Conservation (phyloP, 176 grass and related monocot genomes). For the Paspalum vaginatum region DNA sequence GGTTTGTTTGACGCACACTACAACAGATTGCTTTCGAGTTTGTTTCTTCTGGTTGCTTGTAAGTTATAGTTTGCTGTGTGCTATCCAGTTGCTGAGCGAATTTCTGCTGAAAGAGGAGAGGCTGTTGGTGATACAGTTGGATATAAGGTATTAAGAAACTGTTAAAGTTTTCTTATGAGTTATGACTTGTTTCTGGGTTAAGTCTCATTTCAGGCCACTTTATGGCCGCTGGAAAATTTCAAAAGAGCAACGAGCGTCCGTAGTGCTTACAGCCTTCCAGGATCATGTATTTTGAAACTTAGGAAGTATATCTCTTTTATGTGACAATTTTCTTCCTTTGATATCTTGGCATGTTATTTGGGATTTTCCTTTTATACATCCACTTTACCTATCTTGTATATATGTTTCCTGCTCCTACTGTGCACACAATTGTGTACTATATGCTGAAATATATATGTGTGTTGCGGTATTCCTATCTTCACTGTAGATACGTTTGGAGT, state of each 20-base stretch:
- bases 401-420: slow-evolving; percentile 5
- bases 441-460: slow-evolving; percentile 1
- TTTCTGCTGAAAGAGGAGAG: slow-evolving; percentile 94
- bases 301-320: background rate
- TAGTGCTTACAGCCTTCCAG: background rate
- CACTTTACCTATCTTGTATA: slow-evolving; percentile 7
- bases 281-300: slow-evolving; percentile 12
- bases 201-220: background rate
- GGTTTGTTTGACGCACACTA: slow-evolving; percentile 52
- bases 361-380: background rate
- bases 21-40: slow-evolving; percentile 10
- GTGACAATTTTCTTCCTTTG: slow-evolving; percentile 26
- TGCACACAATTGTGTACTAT: slow-evolving; percentile 1
- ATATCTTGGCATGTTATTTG: background rate
- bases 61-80: slow-evolving; percentile 30
- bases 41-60: slow-evolving; percentile 13
- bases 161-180: slow-evolving; percentile 2
- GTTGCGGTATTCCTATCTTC: slow-evolving; percentile 21
- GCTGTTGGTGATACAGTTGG: slow-evolving; percentile 85
- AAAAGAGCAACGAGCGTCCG: background rate
- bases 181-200: slow-evolving; percentile 35
- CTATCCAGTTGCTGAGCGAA: slow-evolving; percentile 86
- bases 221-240: slow-evolving; percentile 1
- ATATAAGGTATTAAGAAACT: slow-evolving; percentile 76
- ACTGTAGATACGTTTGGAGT: slow-evolving; percentile 88